A percentile compares a stretch with the other conserved stretches of the same genome.
Evolutionary conservation across 805 yeast species (phyloP).

Genomic region (Yamadazyma scolyti): DNA sequence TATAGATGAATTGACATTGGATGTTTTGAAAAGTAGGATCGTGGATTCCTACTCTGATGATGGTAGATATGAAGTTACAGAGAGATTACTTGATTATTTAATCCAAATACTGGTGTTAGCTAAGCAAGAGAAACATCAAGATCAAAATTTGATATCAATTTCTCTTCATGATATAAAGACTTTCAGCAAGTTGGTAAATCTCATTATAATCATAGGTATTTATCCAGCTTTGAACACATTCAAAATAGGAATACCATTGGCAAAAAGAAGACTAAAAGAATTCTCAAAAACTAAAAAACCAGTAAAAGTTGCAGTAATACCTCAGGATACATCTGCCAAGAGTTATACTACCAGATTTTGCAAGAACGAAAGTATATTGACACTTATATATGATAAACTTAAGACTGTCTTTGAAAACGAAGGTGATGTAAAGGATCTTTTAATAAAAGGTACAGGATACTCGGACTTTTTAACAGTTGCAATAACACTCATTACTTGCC

Average conservation of each 20-base stretch:
- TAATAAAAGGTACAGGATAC: slow-evolving; percentile 64
- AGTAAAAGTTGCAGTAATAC: slow-evolving; percentile 17
- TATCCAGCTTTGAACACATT: slow-evolving; percentile 55
- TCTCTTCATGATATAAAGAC: slow-evolving; percentile 83
- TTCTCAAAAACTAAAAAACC: slow-evolving; percentile 32
- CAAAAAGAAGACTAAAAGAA: slow-evolving; percentile 52
- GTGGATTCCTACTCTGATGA: slow-evolving; percentile 1
- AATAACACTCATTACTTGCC: slow-evolving; percentile 39
- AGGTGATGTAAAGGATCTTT: slow-evolving; percentile 49
- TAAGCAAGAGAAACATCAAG: slow-evolving; percentile 15
- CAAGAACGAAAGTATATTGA: slow-evolving; percentile 18
- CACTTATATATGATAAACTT: slow-evolving; percentile 28
- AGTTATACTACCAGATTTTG: slow-evolving; percentile 15
- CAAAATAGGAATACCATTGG: slow-evolving; percentile 62
- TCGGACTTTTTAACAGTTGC: slow-evolving; percentile 55
- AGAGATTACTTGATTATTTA: slow-evolving; percentile 34
- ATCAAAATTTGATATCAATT: slow-evolving; percentile 48
- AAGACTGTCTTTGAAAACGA: slow-evolving; percentile 29
- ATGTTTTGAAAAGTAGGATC: slow-evolving; percentile 10
- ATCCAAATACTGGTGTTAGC: slow-evolving; percentile 37
- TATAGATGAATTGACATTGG: slow-evolving; percentile 20
- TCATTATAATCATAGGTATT: slow-evolving; percentile 68
- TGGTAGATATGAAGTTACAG: slow-evolving; percentile 17
- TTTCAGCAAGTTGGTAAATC: slow-evolving; percentile 59
- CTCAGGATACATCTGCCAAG: slow-evolving; percentile 5